phyloP scores from a whole-genome alignment of 495 filamentous ascomycete species.

The Cryomyces antarcticus region DNA sequence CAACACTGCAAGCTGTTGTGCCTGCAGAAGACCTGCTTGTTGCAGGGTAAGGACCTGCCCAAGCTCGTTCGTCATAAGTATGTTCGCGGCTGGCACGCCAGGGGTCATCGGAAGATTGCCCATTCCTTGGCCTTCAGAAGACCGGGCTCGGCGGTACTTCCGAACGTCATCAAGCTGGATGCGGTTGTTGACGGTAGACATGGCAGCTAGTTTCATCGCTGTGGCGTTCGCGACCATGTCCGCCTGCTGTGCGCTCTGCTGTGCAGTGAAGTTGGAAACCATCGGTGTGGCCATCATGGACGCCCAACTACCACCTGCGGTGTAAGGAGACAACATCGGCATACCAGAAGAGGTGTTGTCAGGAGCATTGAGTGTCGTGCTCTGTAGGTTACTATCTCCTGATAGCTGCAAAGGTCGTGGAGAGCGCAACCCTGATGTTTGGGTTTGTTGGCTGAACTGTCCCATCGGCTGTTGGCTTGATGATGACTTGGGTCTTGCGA shows the following conservation, averaged over 20 bases:
- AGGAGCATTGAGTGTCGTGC: slow-evolving; percentile 53
- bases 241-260: slow-evolving; percentile 43
- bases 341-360: slow-evolving; percentile 47
- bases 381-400: slow-evolving; percentile 56
- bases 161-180: slow-evolving; percentile 91
- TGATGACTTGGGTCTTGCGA: slow-evolving; percentile 70
- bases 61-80: slow-evolving; percentile 78
- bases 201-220: slow-evolving; percentile 91
- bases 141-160: slow-evolving; percentile 79
- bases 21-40: slow-evolving; percentile 70
- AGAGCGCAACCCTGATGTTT: slow-evolving; percentile 54
- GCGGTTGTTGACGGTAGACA: slow-evolving; percentile 95
- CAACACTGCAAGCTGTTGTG: slow-evolving; percentile 57
- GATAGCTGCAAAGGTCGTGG: slow-evolving; percentile 46
- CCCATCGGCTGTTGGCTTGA: slow-evolving; percentile 83
- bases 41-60: slow-evolving; percentile 73
- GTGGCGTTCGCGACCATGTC: slow-evolving; percentile 99
- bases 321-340: slow-evolving; percentile 76
- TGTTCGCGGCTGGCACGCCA: slow-evolving; percentile 38
- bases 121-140: slow-evolving; percentile 54
- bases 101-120: slow-evolving; percentile 23
- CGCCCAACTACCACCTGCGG: slow-evolving; percentile 82
- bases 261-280: slow-evolving; percentile 55
- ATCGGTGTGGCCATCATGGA: slow-evolving; percentile 97
- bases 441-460: slow-evolving; percentile 75